These are phyloP conservation scores for Diplodia sapinea DNA, from an alignment of 2,329 filamentous ascomycete species.

Conservation along the genomic window DNA sequence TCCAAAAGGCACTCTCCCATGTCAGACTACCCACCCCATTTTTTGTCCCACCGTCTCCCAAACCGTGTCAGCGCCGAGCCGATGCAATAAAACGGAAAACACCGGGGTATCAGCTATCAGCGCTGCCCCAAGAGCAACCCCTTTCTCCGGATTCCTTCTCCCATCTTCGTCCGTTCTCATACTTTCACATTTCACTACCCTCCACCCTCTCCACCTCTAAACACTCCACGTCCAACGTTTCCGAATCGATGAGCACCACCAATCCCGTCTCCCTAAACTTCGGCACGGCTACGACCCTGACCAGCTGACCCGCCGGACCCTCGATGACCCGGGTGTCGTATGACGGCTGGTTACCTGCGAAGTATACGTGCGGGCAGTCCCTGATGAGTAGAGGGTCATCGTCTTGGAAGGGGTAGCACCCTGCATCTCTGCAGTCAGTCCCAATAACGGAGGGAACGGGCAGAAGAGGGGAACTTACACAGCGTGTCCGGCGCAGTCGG, in stretches of 20 bases:
- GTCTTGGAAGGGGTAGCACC: constrained; percentile 96
- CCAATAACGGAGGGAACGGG: neutral
- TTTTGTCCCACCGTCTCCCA: neutral
- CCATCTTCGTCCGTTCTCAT: neutral
- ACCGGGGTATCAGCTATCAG: constrained; percentile 17
- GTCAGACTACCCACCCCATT: neutral
- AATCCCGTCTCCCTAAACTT: constrained; percentile 79
- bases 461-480: constrained; percentile 64
- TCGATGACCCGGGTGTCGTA: constrained; percentile 76
- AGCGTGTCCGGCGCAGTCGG: constrained; percentile 96
- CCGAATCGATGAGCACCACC: constrained; percentile 81
- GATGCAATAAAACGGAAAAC: neutral
- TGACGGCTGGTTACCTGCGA: constrained; percentile 81
- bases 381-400: constrained; percentile 89
- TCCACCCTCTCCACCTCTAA: constrained; percentile 48
- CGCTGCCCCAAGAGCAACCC: neutral
- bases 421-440: constrained; percentile 52
- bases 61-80: constrained; percentile 3
- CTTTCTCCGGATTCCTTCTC: neutral
- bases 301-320: constrained; percentile 68
- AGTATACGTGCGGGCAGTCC: constrained; percentile 86
- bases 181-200: constrained; percentile 36
- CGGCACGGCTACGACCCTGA: constrained; percentile 82
- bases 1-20: neutral
- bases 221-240: constrained; percentile 79